Base-by-base conservation (phyloP, 1,139 yeast species). In the Geotrichum phurueaensis region DNA sequence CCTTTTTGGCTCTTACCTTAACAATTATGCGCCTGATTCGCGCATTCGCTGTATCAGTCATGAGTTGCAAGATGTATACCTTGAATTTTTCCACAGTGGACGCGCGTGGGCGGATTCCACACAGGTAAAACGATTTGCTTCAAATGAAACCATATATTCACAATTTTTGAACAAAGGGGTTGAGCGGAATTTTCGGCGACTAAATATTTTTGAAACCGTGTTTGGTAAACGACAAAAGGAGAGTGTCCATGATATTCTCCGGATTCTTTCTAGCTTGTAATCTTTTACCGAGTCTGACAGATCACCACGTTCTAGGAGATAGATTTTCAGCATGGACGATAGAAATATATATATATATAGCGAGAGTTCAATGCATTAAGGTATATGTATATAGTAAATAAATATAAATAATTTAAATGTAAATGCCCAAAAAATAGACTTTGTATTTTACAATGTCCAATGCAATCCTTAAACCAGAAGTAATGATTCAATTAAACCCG, bases 1-100 rank as follows among this genome's bases (percentile, higher is more conserved):
- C 45, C 54, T 61, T 13, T 56, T 53, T 36, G 61, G 56, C 29
- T 27, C 58, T 3, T 61, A 61, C 33, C 23, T 61, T n/a, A 33
- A 33, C 7, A 50, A 20, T 6, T 20, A 43, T 23, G 52, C 52
- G 45, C 18, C 50, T 4, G 36, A 60, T 12, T 10, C 31, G 12
- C 39, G 15, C 23, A 58, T 31, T 4, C 27, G 13, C 6, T 20
- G 43, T 18, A 49, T 25, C 29, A 56, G 57, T n/a, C 49, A 43
- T 6, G 27, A 23, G 13, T 9, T 60, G n/a, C 61, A 59, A 47
- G 61, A 59, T 45, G 12, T 20, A 7, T 59, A 56, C 47, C 56
- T 55, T n/a, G 25, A 31, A 15, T 59, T 59, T 31, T 59, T 54
- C 18, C 31, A 20, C 20, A 36, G 25, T 22, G 61, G 61, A 2